Evolutionary conservation across 1,284 basidiomycete genomes (phyloP), one percentile per base, ranked within the genome.

Genomic region (Pseudozyma flocculosa): DNA sequence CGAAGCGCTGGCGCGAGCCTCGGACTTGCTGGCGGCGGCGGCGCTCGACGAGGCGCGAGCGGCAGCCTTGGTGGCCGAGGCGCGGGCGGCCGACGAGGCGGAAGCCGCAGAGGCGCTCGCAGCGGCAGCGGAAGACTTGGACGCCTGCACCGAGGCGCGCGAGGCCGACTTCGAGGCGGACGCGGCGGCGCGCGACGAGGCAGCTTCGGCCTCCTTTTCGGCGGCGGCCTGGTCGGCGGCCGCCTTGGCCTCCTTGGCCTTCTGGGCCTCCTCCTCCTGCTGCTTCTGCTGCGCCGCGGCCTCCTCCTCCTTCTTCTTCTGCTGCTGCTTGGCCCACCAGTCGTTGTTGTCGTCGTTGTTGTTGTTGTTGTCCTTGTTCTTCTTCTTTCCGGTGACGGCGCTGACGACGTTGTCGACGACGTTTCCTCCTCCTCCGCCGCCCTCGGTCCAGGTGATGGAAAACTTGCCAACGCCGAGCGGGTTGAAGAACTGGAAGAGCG

Each of bases 401-500:
- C 18, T 19, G 36, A 37, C 36, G 10, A 18, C 18, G 7, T 37
- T 14, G 18, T 37, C 36, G 26, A 23, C 19, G 43, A 22, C 17
- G 48, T 49, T 23, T 39, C 50, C 48, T 21, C 52, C 48, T 21
- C 52, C 53, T 22, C 54, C 50, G 22, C 57, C 60, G 18, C 59
- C 61, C 14, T 50, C 51, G 69, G 67, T 72, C 70, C 70, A 74
- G 3, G 68, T 71, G 40, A 74, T 72, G 38, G 61, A 52, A 51
- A 74, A 72, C 2, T 55, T 63, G 36, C 72, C 72, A 15, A 70
- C 48, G 19, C 38, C 48, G 14, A 56, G 41, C 40, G 50, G 41
- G 29, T 49, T 42, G 21, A 74, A 74, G 15, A 61, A 53, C 45
- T 68, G 55, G 54, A 74, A 74, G 37, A 74, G 59, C 34, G 68